phyloP scores from a whole-genome alignment of 208 protist species.

The Leishmania braziliensis region DNA sequence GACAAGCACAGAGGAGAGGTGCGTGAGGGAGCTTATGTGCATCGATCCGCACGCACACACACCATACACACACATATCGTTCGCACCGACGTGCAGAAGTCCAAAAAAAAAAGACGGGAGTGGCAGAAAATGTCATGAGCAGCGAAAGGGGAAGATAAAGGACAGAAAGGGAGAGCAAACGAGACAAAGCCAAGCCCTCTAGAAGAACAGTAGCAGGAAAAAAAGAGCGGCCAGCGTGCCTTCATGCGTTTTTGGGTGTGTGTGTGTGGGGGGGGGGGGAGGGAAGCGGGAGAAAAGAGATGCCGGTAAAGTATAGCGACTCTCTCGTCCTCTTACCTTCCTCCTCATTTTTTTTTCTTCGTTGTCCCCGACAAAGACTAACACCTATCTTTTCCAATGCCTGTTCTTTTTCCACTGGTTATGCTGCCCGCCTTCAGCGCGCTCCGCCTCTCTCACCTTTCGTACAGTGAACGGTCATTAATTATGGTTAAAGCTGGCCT shows the following conservation, averaged over 20 bases:
- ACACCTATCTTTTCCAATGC: neutral
- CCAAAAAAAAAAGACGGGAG: neutral
- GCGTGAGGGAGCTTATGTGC: neutral
- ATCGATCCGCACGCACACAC: neutral
- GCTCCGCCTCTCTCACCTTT: neutral
- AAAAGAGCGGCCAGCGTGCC: neutral
- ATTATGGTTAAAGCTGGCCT: neutral
- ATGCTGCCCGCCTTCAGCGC: neutral
- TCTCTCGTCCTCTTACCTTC: neutral
- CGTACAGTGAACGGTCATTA: neutral
- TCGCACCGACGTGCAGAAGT: neutral
- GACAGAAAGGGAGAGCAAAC: neutral
- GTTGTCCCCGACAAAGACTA: neutral
- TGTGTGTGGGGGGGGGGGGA: neutral
- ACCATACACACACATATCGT: neutral
- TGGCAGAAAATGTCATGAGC: too few relatives aligned
- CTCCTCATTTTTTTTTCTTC: neutral
- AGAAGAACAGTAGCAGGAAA: neutral
- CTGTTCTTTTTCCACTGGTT: neutral
- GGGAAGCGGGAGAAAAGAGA: neutral
- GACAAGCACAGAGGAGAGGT: neutral
- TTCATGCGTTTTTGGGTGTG: neutral
- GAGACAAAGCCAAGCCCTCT: neutral
- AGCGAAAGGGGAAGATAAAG: neutral
- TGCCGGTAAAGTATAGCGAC: neutral